Evolutionary conservation across 2,329 filamentous ascomycete genomes (phyloP), one percentile per base, ranked within the genome.

Genomic region (Hymenoscyphus infarciens): DNA sequence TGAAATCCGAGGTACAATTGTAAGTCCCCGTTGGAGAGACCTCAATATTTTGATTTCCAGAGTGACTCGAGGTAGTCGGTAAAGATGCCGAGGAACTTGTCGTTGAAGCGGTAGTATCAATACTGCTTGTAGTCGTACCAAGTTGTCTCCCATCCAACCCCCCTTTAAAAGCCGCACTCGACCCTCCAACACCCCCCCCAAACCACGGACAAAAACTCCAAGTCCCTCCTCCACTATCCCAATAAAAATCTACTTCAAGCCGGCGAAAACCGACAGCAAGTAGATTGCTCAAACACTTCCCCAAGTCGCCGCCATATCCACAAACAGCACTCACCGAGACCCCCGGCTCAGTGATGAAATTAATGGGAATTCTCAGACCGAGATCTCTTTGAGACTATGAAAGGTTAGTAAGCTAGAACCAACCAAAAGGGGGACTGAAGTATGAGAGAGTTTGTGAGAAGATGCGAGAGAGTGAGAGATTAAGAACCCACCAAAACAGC

Each of bases 201-300:
- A 22, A 73, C 2, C 83, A 83, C 0, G 87, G 87, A 71, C 87
- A 89, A 19, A 89, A 78, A 57, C 78, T 83, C 84, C 86, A 89
- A 49, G 77, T 71, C 35, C 74, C 74, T 31, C 80, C 78, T 33
- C 75, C 77, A 27, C 79, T 70, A 66, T 88, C 86, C 87, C 87
- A 89, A 69, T 86, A 89, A 13, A 87, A 68, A 71, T 89, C 87
- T 31, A 87, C 74, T 53, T 82, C 74, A 55, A 88, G 78, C 54
- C 82, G 79, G 45, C 81, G 78, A 68, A 85, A 87, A 5, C 84
- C 84, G n/a, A 81, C 74, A 0, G 81, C 80, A 31, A 89, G 75
- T 1, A 89, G 77, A 71, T 88, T 87, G 4, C 85, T 87, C 39
- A 89, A 75, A 73, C 87, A 89, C 27, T 77, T 79, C 42, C 77